Conservation (phyloP, 495 filamentous ascomycete species). For the Xylaria telfairii region DNA sequence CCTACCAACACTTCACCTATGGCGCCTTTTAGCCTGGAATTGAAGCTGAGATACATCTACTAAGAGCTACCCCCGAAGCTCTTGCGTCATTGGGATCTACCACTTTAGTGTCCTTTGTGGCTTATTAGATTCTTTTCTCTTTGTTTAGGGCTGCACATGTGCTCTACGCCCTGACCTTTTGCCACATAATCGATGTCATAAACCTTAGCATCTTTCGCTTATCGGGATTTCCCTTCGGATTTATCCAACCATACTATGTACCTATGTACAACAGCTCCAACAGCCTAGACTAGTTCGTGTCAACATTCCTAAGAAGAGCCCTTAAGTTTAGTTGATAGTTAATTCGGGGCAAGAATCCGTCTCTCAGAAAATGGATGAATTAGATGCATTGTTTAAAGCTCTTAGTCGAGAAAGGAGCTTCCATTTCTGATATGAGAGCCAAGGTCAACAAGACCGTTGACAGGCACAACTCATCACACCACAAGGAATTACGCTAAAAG, state of each 20-base stretch:
- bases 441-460: not conserved
- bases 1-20: too few relatives aligned
- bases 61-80: not conserved
- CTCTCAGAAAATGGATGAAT: not conserved
- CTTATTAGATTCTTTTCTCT: not conserved
- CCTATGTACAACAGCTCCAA: not conserved
- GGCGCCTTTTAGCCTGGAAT: too few relatives aligned
- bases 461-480: not conserved
- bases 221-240: conserved; percentile 21
- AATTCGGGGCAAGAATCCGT: not conserved
- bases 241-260: too few relatives aligned
- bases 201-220: conserved; percentile 24
- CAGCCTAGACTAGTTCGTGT: not conserved
- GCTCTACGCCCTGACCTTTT: not conserved
- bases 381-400: not conserved
- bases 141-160: too few relatives aligned
- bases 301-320: not conserved
- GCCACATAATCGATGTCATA: conserved; percentile 12
- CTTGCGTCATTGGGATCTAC: conserved; percentile 7
- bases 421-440: too few relatives aligned
- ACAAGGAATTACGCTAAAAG: not conserved
- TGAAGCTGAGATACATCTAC: not conserved
- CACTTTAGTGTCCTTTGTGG: not conserved
- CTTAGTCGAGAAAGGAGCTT: not conserved
- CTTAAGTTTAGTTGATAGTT: not conserved